A percentile compares a stretch with the other conserved stretches of the same genome.
Conservation (phyloP, 2,329 filamentous ascomycete species). For the Aureobasidium sp. region DNA sequence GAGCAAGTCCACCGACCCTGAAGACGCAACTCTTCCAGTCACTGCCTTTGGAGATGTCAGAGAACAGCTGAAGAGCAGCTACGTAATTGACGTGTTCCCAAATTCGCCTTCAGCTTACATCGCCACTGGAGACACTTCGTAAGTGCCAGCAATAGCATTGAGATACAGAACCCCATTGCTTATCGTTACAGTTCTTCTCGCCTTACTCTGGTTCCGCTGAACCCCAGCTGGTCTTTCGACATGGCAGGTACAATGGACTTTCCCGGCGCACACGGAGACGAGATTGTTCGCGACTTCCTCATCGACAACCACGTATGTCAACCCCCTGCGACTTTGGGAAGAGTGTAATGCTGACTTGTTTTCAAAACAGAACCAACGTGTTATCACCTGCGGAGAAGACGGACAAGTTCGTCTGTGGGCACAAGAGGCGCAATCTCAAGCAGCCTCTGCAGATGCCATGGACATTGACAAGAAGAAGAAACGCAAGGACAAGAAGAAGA, state of each 20-base stretch:
- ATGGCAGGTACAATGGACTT: slow-evolving; percentile 24
- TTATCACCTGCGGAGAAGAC: slow-evolving; percentile 46
- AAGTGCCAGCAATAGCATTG: background rate
- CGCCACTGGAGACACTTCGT: slow-evolving; percentile 18
- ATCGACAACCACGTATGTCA: slow-evolving; percentile 27
- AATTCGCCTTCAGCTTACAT: slow-evolving; percentile 32
- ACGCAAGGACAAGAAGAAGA: slow-evolving; percentile 30
- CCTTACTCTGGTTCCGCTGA: slow-evolving; percentile 16
- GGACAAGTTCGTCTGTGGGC: slow-evolving; percentile 40
- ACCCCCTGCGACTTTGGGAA: no score
- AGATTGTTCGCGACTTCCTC: slow-evolving; percentile 42
- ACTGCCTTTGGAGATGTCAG: slow-evolving; percentile 63
- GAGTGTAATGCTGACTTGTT: background rate
- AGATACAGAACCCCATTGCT: background rate
- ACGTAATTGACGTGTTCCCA: slow-evolving; percentile 62
- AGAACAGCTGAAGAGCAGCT: slow-evolving; percentile 60
- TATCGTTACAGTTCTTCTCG: background rate
- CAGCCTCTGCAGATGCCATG: slow-evolving; percentile 14
- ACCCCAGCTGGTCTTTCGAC: slow-evolving; percentile 18
- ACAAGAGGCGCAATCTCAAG: slow-evolving; percentile 11
- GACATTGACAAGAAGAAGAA: slow-evolving; percentile 21
- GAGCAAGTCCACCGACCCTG: slow-evolving; percentile 54
- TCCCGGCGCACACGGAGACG: slow-evolving; percentile 41
- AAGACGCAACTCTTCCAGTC: slow-evolving; percentile 40
- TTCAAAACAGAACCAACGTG: slow-evolving; percentile 16